phyloP scores from a whole-genome alignment of 495 filamentous ascomycete genomes.

The Penicillium manginii region DNA sequence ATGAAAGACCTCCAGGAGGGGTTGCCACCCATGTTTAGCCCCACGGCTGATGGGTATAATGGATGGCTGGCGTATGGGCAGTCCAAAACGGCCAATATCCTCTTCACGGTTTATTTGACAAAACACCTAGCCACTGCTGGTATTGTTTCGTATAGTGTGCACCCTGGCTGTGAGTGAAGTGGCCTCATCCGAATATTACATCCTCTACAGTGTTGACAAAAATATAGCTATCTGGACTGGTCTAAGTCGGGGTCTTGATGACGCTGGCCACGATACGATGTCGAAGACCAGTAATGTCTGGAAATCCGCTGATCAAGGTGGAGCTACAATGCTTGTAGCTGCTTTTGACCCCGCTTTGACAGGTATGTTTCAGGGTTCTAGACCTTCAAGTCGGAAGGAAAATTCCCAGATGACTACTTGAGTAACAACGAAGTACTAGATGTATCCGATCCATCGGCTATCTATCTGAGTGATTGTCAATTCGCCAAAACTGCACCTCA shows the following conservation, averaged over 20 bases:
- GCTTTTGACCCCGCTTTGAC: slow-evolving; percentile 56
- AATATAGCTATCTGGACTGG: slow-evolving; percentile 23
- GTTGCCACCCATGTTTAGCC: slow-evolving; percentile 20
- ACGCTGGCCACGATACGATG: slow-evolving; percentile 17
- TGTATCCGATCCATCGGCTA: slow-evolving; percentile 15
- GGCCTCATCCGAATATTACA: neutral
- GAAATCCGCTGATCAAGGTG: slow-evolving; percentile 56
- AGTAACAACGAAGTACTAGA: slow-evolving; percentile 5
- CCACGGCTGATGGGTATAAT: slow-evolving; percentile 23
- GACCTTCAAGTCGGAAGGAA: neutral
- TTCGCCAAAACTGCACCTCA: slow-evolving; percentile 24
- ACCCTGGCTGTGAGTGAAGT: slow-evolving; percentile 28
- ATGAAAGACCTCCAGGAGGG: slow-evolving; percentile 21
- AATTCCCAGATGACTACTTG: slow-evolving; percentile 6
- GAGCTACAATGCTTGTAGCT: slow-evolving; percentile 58
- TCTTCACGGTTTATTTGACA: slow-evolving; percentile 47
- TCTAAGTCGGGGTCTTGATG: slow-evolving; percentile 25
- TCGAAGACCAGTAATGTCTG: slow-evolving; percentile 26
- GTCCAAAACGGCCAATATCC: slow-evolving; percentile 65
- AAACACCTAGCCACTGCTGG: slow-evolving; percentile 16
- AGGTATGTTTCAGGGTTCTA: slow-evolving; percentile 17
- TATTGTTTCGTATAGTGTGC: slow-evolving; percentile 28
- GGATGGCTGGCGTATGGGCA: slow-evolving; percentile 60
- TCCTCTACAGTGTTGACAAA: neutral
- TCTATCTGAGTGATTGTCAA: slow-evolving; percentile 38